Conservation (phyloP, 768 basidiomycete species). For the Termitomyces sp. region DNA sequence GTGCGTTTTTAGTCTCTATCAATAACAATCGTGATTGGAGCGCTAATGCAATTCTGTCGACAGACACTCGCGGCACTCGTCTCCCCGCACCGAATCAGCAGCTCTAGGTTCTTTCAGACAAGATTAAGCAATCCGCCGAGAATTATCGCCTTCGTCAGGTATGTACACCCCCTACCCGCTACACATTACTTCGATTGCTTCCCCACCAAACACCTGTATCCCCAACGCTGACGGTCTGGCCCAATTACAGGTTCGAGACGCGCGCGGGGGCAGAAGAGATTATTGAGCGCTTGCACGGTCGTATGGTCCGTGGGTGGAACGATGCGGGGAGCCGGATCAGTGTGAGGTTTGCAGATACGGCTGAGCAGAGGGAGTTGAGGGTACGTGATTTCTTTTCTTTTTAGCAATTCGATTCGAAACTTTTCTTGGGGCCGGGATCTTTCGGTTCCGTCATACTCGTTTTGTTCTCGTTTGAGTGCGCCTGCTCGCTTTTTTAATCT, state of each 20-base stretch:
- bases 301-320: conserved; percentile 76
- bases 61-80: conserved; percentile 63
- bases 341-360: conserved; percentile 74
- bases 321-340: conserved; percentile 73
- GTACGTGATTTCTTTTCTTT: conserved; percentile 31
- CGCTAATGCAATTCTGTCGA: neutral
- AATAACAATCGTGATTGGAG: no score
- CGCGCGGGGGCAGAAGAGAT: conserved; percentile 70
- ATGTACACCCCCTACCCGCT: conserved; percentile 9
- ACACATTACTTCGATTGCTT: neutral
- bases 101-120: conserved; percentile 77
- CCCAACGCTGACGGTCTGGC: neutral
- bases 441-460: no score
- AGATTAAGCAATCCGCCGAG: conserved; percentile 69
- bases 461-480: no score
- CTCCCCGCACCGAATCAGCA: conserved; percentile 65
- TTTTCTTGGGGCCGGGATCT: no score
- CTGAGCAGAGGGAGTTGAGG: conserved; percentile 71
- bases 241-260: conserved; percentile 51
- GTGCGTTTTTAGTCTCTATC: conserved; percentile 26
- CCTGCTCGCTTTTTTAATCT: no score
- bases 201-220: neutral
- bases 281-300: conserved; percentile 71
- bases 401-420: neutral
- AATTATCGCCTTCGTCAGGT: conserved; percentile 82